Evolutionary conservation across 129 eudicot species (phyloP).

Genomic region (Chrysanthemum lavandulifolium): DNA sequence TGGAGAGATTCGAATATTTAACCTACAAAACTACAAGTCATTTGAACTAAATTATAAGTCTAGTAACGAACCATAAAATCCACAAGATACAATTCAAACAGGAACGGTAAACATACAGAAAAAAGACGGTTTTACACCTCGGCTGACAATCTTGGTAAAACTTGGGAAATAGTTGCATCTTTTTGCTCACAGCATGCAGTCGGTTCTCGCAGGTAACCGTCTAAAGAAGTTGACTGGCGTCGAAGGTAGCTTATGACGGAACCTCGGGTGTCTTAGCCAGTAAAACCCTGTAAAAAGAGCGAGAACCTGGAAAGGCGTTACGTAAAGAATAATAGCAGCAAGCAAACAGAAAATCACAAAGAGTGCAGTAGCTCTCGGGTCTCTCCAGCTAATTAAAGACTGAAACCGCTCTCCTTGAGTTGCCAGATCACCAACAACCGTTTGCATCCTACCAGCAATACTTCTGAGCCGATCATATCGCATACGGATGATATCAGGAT

Average conservation of each 20-base stretch:
- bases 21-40: background rate
- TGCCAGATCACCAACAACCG: constrained; percentile 54
- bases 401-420: constrained; percentile 60
- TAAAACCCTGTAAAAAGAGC: constrained; percentile 10
- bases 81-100: background rate
- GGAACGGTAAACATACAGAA: background rate
- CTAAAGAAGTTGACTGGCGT: constrained; percentile 9
- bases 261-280: constrained; percentile 9
- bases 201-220: constrained; percentile 7
- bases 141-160: background rate
- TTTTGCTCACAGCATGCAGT: constrained; percentile 10
- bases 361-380: constrained; percentile 50
- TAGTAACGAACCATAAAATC: constrained; percentile 6
- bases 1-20: background rate
- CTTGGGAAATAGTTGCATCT: background rate
- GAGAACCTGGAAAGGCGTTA: constrained; percentile 12
- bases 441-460: constrained; percentile 49
- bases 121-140: background rate
- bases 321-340: constrained; percentile 4
- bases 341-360: constrained; percentile 9
- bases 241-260: constrained; percentile 7
- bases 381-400: constrained; percentile 58
- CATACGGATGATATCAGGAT: constrained; percentile 36
- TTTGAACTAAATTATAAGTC: too few species aligned
- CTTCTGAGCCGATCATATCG: constrained; percentile 53